Conservation (phyloP, 768 basidiomycete genomes). For the Peribolospora kevripleyi region DNA sequence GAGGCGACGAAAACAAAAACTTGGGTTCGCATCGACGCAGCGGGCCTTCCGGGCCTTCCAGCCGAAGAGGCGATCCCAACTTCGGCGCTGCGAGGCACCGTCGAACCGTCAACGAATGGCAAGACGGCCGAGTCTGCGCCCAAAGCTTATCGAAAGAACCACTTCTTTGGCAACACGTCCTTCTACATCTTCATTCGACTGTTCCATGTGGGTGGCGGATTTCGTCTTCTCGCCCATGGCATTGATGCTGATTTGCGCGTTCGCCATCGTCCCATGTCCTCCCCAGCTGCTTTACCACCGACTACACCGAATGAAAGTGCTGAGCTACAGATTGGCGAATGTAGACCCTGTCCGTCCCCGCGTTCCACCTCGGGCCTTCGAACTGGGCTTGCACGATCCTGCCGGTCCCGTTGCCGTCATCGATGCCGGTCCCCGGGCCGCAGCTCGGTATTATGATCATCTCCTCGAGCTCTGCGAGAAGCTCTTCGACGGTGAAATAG, state of each 20-base stretch:
- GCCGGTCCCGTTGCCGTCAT: constrained; percentile 44
- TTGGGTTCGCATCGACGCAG: too few species aligned
- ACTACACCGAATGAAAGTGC: constrained; percentile 58
- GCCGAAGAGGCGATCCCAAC: too few species aligned
- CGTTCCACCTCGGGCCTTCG: constrained; percentile 15
- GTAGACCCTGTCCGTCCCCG: constrained; percentile 19
- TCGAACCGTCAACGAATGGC: too few species aligned
- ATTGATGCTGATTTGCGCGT: background rate
- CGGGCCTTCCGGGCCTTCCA: too few species aligned
- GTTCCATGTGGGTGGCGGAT: constrained; percentile 41
- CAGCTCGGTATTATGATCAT: constrained; percentile 60
- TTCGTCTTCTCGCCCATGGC: too few species aligned
- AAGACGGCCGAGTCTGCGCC: too few species aligned
- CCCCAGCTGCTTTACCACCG: constrained; percentile 66
- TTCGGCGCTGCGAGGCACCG: too few species aligned
- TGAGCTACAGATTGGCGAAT: constrained; percentile 11
- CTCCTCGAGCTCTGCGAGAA: constrained; percentile 76
- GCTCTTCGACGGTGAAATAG: constrained; percentile 77
- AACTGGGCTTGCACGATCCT: constrained; percentile 16
- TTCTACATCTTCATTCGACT: constrained; percentile 75
- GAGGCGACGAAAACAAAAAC: too few species aligned
- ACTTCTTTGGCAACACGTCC: constrained; percentile 73
- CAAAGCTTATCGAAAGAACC: background rate
- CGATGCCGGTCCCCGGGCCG: constrained; percentile 16
- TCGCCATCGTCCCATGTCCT: background rate